Evolutionary conservation across 192 early-diverging fungal genomes (phyloP).

Genomic region (Linnemannia elongata): DNA sequence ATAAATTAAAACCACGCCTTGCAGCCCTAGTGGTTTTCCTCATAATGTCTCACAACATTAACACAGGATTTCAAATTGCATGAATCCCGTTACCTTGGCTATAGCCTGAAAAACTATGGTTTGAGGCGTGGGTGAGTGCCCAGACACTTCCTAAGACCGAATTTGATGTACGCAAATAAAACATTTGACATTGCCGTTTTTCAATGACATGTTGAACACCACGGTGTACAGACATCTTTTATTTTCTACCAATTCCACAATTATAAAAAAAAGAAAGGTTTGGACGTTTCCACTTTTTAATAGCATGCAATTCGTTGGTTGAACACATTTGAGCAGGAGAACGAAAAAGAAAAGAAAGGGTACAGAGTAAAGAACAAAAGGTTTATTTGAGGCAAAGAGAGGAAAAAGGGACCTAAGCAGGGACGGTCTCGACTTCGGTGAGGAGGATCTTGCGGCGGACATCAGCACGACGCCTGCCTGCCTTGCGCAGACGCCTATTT

Average conservation of each 20-base stretch:
- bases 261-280: not conserved
- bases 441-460: constrained; percentile 45
- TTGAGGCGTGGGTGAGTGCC: constrained; percentile 40
- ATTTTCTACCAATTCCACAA: not conserved
- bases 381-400: not conserved
- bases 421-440: constrained; percentile 50
- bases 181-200: constrained; percentile 38
- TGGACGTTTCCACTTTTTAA: not conserved
- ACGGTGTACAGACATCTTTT: constrained; percentile 31
- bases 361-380: no score
- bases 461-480: constrained; percentile 31
- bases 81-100: constrained; percentile 26
- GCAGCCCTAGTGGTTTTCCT: not conserved
- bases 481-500: constrained; percentile 45
- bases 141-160: constrained; percentile 53
- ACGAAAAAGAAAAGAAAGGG: not conserved
- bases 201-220: constrained; percentile 47
- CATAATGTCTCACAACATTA: constrained; percentile 47
- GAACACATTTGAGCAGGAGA: no score
- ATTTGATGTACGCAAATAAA: constrained; percentile 35
- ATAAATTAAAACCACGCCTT: not conserved
- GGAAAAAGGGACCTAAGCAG: constrained; percentile 11
- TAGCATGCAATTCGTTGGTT: no score
- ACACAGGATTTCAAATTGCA: constrained; percentile 55
- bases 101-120: constrained; percentile 36